Evolutionary conservation across 2,329 filamentous ascomycete species (phyloP), one percentile per base, ranked within the genome.

Genomic region (Epichloe coenophiala): DNA sequence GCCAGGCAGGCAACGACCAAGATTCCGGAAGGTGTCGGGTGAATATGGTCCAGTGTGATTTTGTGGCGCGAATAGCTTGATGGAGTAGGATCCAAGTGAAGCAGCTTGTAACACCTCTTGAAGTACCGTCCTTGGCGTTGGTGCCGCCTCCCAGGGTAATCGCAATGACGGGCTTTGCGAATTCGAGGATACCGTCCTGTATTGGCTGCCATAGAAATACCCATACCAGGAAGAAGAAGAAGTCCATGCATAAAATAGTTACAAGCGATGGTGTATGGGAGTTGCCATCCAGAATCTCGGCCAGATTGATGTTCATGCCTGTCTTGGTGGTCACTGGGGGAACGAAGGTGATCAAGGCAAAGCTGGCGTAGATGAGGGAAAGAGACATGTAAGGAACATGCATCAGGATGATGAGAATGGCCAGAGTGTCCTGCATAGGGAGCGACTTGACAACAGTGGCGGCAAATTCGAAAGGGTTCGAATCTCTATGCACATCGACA

Each of bases 371-470:
- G 61, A 95, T 88, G 65, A 88, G 76, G 56, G 89, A 91, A 61
- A 96, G 77, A 52, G 91, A 83, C 61, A 91, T 83, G 21, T 90
- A 88, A 33, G 91, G 90, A 9, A 96, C 81, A 65, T 95, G 90
- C 68, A 96, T 86, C 58, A 97, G 80, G 60, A 96, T 86, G 69
- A 96, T 95, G 66, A 97, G 81, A 62, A 97, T 95, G 64, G 91
- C 89, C 69, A 96, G 88, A 54, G 91, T 95, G 71, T 97, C 91
- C 71, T 88, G 86, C 63, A 95, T 81, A 49, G 91, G 91, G 61
- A 90, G 91, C 48, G 89, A 88, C 61, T 82, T 83, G 65, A 97
- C 80, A 60, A 97, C 91, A 50, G 89, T 95, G 58, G 87, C 79
- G 56, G 86, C 84, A 57, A 94, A 75, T 60, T 86, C 83, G 58